These are phyloP conservation scores for Pseudisothecium myosuroides DNA, from an alignment of 225 moss, liverwort and hornwort genomes.

Conservation along the genomic window DNA sequence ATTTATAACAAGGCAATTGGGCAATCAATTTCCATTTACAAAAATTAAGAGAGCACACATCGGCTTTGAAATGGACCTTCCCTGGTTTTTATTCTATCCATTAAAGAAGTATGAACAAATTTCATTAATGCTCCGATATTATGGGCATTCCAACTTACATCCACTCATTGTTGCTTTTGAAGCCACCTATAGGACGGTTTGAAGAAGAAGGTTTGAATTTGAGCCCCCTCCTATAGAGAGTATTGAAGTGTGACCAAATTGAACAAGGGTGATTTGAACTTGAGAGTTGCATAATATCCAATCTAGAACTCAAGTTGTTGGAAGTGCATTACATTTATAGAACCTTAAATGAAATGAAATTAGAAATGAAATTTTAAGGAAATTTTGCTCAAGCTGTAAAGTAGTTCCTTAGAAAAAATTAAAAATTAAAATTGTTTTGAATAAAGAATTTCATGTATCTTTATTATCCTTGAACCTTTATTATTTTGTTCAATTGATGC, in stretches of 20 bases:
- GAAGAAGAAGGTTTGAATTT: no score
- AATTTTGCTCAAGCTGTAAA: not conserved
- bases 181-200: no score
- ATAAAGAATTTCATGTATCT: accelerated
- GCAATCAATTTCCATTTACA: no score
- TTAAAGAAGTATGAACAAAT: no score
- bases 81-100: no score
- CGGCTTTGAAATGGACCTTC: no score
- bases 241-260: not conserved
- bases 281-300: not conserved
- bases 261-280: not conserved
- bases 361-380: accelerated
- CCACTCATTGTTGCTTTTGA: no score
- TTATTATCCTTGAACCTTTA: not conserved
- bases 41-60: no score
- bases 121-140: no score
- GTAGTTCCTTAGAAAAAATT: accelerated
- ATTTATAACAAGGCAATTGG: no score
- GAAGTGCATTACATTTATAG: not conserved
- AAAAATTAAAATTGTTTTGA: not conserved
- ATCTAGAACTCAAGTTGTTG: not conserved
- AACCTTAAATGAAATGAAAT: not conserved
- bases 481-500: accelerated
- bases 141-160: no score
- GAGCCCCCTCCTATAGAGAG: no score